phyloP scores from a whole-genome alignment of 2,329 filamentous ascomycete species.

The Aspergillus tamarii region DNA sequence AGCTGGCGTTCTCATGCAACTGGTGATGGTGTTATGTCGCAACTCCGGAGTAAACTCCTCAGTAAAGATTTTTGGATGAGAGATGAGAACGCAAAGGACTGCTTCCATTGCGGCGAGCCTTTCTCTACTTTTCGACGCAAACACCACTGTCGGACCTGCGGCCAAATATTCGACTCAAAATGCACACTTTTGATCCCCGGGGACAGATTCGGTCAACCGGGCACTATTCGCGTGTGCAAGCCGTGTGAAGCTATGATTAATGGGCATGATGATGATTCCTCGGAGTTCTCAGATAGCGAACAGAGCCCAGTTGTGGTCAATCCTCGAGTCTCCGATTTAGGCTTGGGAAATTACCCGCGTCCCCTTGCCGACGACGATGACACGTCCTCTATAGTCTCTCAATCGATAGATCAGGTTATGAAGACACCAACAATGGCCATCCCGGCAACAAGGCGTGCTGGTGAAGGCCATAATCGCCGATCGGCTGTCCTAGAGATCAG shows the following conservation, averaged over 20 bases:
- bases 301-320: conserved; percentile 65
- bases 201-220: conserved; percentile 81
- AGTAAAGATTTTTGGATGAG: conserved; percentile 99
- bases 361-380: conserved; percentile 52
- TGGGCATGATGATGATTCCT: conserved; percentile 85
- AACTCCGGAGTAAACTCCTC: conserved; percentile 82
- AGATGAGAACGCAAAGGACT: conserved; percentile 96
- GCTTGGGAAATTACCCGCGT: conserved; percentile 49
- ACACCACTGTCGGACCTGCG: conserved; percentile 91
- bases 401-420: conserved; percentile 50
- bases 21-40: conserved; percentile 49
- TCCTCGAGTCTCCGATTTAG: conserved; percentile 64
- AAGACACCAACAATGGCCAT: conserved; percentile 66
- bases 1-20: conserved; percentile 24
- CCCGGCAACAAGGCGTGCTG: conserved; percentile 65
- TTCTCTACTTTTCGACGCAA: conserved; percentile 95
- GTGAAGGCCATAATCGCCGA: conserved; percentile 77
- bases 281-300: conserved; percentile 80
- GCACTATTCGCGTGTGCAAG: conserved; percentile 86
- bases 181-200: conserved; percentile 92
- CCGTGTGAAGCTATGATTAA: conserved; percentile 91
- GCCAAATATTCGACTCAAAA: conserved; percentile 97
- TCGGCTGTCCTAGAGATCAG: conserved; percentile 92
- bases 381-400: conserved; percentile 49
- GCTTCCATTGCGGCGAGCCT: conserved; percentile 85